phyloP scores from a whole-genome alignment of 108 stramenopile genomes.

The Pseudonitzschia delicatissima region DNA sequence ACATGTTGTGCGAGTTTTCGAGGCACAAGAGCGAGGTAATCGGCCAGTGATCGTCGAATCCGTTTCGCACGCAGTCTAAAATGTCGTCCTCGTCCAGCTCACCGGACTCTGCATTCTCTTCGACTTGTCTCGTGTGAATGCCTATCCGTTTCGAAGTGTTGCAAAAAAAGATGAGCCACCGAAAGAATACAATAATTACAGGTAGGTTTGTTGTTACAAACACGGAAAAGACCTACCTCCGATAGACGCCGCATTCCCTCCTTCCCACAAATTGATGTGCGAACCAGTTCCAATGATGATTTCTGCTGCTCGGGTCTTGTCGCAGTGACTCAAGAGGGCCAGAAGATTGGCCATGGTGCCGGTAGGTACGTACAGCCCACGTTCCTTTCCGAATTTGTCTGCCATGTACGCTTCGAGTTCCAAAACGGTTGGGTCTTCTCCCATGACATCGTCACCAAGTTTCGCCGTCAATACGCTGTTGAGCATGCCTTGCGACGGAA shows the following conservation, averaged over 20 bases:
- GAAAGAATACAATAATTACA: not conserved
- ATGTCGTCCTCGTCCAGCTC: slow-evolving; percentile 47
- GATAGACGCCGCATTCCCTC: slow-evolving; percentile 42
- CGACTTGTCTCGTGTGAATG: slow-evolving; percentile 70
- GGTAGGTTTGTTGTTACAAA: too few relatives aligned
- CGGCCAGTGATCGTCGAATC: slow-evolving; percentile 91
- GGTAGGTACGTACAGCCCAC: slow-evolving; percentile 92
- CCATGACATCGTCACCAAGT: slow-evolving; percentile 95
- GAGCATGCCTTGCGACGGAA: slow-evolving; percentile 80
- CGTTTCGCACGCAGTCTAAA: slow-evolving; percentile 57
- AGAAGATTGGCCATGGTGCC: slow-evolving; percentile 97
- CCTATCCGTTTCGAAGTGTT: too few relatives aligned
- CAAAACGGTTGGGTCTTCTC: slow-evolving; percentile 93
- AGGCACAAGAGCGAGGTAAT: slow-evolving; percentile 82
- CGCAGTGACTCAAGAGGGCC: slow-evolving; percentile 85
- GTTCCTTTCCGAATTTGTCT: slow-evolving; percentile 86
- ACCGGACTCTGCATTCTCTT: slow-evolving; percentile 64
- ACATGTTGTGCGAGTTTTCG: slow-evolving; percentile 96
- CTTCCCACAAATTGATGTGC: slow-evolving; percentile 78
- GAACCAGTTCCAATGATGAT: slow-evolving; percentile 71
- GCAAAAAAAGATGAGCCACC: slow-evolving; percentile 61
- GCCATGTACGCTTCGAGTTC: slow-evolving; percentile 84
- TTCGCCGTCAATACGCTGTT: slow-evolving; percentile 57
- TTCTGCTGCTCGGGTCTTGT: slow-evolving; percentile 66
- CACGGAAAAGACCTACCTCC: too few relatives aligned